Evolutionary conservation across 495 filamentous ascomycete genomes (phyloP), one percentile per base, ranked within the genome.

Genomic region (Penicillium steckii): DNA sequence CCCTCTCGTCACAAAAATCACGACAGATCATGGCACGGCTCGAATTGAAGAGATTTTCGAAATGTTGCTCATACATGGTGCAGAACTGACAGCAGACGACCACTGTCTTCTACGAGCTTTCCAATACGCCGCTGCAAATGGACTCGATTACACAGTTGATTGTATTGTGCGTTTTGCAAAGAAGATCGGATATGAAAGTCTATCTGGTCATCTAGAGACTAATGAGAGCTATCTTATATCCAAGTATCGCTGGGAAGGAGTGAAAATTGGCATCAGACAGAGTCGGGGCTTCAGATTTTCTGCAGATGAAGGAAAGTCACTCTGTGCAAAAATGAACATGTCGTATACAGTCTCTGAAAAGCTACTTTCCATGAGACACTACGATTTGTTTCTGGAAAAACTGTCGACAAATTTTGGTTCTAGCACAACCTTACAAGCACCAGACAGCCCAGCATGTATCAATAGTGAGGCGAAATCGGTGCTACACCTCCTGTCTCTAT

Each of bases 141-240:
- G 24, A 24, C 35, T 21, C 44, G 46, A 55, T 10, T 55, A 55
- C 44, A 55, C 52, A 8, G 46, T 27, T 5, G 38, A 49, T 6
- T 50, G 52, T 45, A n/a, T 55, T 17, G n/a, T 27, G 10, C 40
- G 29, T 22, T 33, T 55, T 4, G 37, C 29, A 26, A 26, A 10
- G 24, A 37, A 40, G 4, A n/a, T 54, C 46, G 17, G 22, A 48
- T 10, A 10, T 40, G 29, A 26, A 53, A n/a, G n/a, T n/a, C n/a
- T n/a, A n/a, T 12, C 5, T 35, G n/a, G 10, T 10, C 4, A 27
- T 4, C 10, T 27, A 27, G 10, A 4, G 4, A 5, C 26, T 10
- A 27, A 27, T 27, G 26, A 4, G 10, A 10, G 26, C 4, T 27
- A 27, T 10, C 26, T 27, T 10, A 27, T 27, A 27, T 27, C 5